phyloP scores from a whole-genome alignment of 495 filamentous ascomycete genomes.

The Aspergillus saccharolyticus region DNA sequence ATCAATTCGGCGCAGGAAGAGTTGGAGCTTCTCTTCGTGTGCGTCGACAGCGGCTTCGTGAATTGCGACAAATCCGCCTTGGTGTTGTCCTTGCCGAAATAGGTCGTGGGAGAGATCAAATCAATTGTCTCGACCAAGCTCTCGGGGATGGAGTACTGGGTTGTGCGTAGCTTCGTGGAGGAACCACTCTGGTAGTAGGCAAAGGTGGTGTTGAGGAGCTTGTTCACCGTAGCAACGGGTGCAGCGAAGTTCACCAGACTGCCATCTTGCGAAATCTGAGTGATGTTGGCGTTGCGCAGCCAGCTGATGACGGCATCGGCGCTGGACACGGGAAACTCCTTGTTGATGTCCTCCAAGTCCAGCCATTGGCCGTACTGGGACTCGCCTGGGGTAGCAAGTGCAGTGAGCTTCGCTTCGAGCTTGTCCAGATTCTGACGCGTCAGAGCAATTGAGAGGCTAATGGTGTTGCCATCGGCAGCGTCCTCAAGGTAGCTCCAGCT shows the following conservation, averaged over 20 bases:
- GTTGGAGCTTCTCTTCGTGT: conserved; percentile 8
- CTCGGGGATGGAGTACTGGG: conserved; percentile 59
- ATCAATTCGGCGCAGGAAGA: conserved; percentile 29
- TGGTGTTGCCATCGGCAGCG: conserved; percentile 4
- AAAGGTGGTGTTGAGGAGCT: conserved; percentile 45
- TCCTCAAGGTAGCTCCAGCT: background rate
- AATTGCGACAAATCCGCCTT: background rate
- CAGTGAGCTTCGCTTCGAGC: conserved; percentile 48
- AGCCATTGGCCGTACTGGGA: conserved; percentile 50
- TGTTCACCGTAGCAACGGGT: conserved; percentile 43
- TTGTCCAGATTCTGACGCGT: conserved; percentile 46
- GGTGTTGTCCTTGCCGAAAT: conserved; percentile 41
- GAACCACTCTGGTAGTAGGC: conserved; percentile 32
- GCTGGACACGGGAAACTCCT: conserved; percentile 45
- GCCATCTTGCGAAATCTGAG: conserved; percentile 35
- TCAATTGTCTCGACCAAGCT: conserved; percentile 47
- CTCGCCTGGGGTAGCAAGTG: conserved; percentile 52
- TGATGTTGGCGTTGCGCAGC: conserved; percentile 46
- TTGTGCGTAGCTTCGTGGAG: conserved; percentile 46
- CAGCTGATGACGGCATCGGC: conserved; percentile 41
- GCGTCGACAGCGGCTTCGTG: background rate
- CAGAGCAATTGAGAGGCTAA: conserved; percentile 39
- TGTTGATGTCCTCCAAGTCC: conserved; percentile 47
- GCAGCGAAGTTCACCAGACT: conserved; percentile 46
- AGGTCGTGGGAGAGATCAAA: conserved; percentile 56